Evolutionary conservation across 352 stramenopile species (phyloP).

Genomic region (Globisporangium acanthophoron): DNA sequence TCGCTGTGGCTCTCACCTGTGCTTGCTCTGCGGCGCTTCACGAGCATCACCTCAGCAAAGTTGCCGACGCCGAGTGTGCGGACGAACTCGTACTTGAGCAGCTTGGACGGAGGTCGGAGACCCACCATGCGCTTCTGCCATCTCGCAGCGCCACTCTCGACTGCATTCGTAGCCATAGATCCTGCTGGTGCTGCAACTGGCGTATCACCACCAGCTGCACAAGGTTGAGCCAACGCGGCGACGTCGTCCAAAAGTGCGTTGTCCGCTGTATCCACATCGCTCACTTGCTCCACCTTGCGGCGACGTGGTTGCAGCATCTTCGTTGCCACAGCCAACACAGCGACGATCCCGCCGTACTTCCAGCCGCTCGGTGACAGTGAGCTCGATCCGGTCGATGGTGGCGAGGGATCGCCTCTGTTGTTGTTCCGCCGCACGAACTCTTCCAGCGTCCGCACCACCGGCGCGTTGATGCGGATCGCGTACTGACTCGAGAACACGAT

Average conservation of each 20-base stretch:
- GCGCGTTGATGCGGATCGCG: slow-evolving; percentile 37
- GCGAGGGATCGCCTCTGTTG: not conserved
- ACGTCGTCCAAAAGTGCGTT: not conserved
- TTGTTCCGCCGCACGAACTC: slow-evolving; percentile 18
- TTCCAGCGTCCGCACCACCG: slow-evolving; percentile 23
- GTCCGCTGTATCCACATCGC: not conserved
- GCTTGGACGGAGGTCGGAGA: slow-evolving; percentile 43
- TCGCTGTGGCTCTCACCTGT: not conserved
- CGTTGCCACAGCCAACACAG: slow-evolving; percentile 33
- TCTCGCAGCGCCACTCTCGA: slow-evolving; percentile 29
- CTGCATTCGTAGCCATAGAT: slow-evolving; percentile 3
- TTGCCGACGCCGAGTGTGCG: slow-evolving; percentile 60
- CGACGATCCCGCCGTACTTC: slow-evolving; percentile 37
- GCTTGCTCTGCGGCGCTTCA: slow-evolving; percentile 23
- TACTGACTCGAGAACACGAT: slow-evolving; percentile 52
- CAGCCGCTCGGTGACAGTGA: slow-evolving; percentile 14
- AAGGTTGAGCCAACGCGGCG: not conserved
- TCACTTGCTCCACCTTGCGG: slow-evolving; percentile 4
- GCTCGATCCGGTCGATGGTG: not conserved
- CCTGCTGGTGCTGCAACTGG: slow-evolving; percentile 4
- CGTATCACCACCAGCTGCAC: not conserved
- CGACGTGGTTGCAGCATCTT: slow-evolving; percentile 20
- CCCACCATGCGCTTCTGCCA: slow-evolving; percentile 51
- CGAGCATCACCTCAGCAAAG: slow-evolving; percentile 76
- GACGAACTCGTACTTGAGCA: slow-evolving; percentile 63